These are phyloP conservation scores for Magnaporthales sp. DNA, from an alignment of 2,329 filamentous ascomycete genomes.

Conservation along the genomic window DNA sequence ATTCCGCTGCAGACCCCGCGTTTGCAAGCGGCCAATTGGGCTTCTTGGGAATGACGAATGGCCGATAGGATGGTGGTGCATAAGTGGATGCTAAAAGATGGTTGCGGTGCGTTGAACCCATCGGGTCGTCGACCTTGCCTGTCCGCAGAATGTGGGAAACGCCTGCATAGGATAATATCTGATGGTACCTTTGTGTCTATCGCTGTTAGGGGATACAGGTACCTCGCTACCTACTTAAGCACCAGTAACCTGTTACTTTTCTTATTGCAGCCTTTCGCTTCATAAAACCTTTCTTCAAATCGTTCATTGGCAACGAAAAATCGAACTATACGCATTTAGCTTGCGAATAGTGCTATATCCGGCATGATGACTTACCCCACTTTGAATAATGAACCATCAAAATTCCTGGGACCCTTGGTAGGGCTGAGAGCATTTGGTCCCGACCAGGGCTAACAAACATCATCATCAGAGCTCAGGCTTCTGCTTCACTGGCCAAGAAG, in stretches of 20 bases:
- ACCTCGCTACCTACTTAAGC: not conserved
- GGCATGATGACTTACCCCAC: not conserved
- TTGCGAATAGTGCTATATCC: too few relatives aligned
- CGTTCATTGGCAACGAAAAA: not conserved
- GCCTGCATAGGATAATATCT: not conserved
- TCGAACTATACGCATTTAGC: not conserved
- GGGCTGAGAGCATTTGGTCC: not conserved
- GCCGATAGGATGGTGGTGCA: not conserved
- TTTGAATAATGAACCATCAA: not conserved
- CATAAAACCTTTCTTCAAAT: not conserved
- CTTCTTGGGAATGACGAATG: not conserved
- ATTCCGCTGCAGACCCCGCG: not conserved
- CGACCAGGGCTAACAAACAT: not conserved
- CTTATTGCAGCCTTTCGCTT: not conserved
- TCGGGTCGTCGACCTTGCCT: not conserved
- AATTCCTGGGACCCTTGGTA: not conserved
- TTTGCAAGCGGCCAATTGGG: not conserved
- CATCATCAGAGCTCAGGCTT: not conserved
- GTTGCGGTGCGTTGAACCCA: not conserved
- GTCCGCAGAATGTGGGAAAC: not conserved
- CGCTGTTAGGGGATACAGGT: too few relatives aligned
- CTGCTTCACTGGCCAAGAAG: not conserved
- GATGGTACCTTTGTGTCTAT: not conserved
- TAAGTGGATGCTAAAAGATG: not conserved
- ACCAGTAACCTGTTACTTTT: not conserved